Evolutionary conservation across 495 filamentous ascomycete species (phyloP), one percentile per base, ranked within the genome.

Genomic region (Glutinoglossum americanum): DNA sequence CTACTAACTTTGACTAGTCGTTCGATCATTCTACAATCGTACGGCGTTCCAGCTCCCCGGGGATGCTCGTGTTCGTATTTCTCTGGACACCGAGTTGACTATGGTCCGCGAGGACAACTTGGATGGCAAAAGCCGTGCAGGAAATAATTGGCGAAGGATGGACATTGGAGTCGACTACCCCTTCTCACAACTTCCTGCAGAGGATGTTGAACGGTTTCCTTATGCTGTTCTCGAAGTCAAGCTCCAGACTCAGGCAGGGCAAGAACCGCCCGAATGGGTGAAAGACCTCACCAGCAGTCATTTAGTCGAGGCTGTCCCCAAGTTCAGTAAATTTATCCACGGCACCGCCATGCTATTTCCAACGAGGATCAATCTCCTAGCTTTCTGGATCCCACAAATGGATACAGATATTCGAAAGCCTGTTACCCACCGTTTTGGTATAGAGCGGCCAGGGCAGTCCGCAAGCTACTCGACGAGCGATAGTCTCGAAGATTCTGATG

Each of bases 271-370:
- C 0, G 81, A 89, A 64, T 99, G 92, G 92, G 90, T 96, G 58
- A 82, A 86, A 11, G 87, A 95, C 62, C 74, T 99, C 45, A 92
- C 85, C 25, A 76, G 87, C 17, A 92, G 85, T 62, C 92, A 99
- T 68, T 76, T 99, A 26, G 92, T 99, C 15, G 92, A 99, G 68
- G 92, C 93, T 0, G 89, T 97, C 1, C 92, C 92, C 54, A 99
- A 99, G 66, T 99, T 95, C 73, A 94, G 88, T 63, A 99, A 99
- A 71, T 99, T 97, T 69, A 99, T 99, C 60, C 92, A 99, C 68
- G 92, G 92, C 54, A 84, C 81, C 0, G 87, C 90, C 9, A 86
- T 79, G 0, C 68, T 97, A 21, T 92, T 95, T 68, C 90, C 89
- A 0, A 76, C 81, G 30, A 81, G 84, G 49, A 97, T 97, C 67